Percentiles rank a stretch among this genome's conserved stretches.
phyloP scores from a whole-genome alignment of 2,329 filamentous ascomycete species.

The Cryphonectria japonica region DNA sequence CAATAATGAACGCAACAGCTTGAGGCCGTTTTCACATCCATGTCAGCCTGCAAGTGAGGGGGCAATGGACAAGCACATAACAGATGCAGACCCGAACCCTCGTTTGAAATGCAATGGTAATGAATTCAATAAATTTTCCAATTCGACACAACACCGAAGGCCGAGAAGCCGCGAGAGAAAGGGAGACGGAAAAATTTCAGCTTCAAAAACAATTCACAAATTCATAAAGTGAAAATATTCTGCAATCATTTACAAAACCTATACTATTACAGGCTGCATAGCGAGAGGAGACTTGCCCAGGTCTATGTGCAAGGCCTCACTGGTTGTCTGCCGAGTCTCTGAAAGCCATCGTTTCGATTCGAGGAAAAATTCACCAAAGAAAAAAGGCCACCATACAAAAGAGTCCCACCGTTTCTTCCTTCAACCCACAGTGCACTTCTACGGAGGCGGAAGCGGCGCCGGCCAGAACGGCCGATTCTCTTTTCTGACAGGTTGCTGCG shows the following conservation, averaged over 20 bases:
- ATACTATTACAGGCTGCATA: too few species aligned
- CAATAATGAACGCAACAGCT: too few species aligned
- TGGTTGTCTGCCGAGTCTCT: background rate
- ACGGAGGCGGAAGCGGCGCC: slow-evolving; percentile 14
- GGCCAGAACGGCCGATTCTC: background rate
- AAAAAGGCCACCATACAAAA: slow-evolving; percentile 18
- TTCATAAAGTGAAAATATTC: background rate
- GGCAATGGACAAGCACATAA: too few species aligned
- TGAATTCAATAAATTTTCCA: background rate
- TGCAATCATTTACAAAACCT: too few species aligned
- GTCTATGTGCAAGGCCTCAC: background rate
- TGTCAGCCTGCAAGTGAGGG: background rate
- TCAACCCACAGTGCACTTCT: background rate
- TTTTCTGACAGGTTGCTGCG: background rate
- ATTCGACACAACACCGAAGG: background rate
- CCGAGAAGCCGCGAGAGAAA: background rate
- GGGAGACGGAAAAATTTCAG: background rate
- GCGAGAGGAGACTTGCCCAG: background rate
- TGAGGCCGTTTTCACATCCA: too few species aligned
- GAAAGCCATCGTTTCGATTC: slow-evolving; percentile 5
- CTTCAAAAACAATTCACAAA: background rate
- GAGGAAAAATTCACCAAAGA: slow-evolving; percentile 5
- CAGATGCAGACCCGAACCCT: too few species aligned
- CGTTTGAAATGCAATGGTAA: background rate
- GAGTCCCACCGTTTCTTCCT: background rate